These are phyloP conservation scores for Eucalyptus grandis DNA, from an alignment of 345 rosid genomes.

Conservation along the genomic window DNA sequence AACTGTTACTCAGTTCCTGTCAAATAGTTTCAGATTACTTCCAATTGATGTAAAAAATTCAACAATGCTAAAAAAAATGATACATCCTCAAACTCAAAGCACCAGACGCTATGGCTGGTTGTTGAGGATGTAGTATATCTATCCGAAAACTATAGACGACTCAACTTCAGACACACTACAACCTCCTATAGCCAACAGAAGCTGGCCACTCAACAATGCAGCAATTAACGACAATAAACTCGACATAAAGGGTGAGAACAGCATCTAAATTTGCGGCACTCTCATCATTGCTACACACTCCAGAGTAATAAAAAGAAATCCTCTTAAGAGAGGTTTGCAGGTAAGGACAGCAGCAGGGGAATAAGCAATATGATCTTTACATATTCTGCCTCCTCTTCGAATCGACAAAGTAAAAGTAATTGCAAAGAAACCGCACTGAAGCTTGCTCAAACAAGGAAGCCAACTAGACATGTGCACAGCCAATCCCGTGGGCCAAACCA, in stretches of 20 bases:
- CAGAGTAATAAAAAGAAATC: background rate
- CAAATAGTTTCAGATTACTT: background rate
- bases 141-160: background rate
- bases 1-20: background rate
- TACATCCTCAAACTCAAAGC: background rate
- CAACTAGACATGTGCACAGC: background rate
- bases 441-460: background rate
- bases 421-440: background rate
- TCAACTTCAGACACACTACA: background rate
- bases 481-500: background rate
- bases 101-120: background rate
- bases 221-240: background rate
- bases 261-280: background rate
- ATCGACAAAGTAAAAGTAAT: background rate
- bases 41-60: background rate
- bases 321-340: background rate
- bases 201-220: background rate
- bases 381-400: background rate
- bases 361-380: background rate
- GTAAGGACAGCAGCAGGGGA: background rate
- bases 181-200: background rate
- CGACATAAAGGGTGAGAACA: background rate
- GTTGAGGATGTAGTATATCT: background rate
- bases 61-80: background rate
- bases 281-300: background rate